Conservation (phyloP, 306 rosid genomes). For the Quillaja saponaria region DNA sequence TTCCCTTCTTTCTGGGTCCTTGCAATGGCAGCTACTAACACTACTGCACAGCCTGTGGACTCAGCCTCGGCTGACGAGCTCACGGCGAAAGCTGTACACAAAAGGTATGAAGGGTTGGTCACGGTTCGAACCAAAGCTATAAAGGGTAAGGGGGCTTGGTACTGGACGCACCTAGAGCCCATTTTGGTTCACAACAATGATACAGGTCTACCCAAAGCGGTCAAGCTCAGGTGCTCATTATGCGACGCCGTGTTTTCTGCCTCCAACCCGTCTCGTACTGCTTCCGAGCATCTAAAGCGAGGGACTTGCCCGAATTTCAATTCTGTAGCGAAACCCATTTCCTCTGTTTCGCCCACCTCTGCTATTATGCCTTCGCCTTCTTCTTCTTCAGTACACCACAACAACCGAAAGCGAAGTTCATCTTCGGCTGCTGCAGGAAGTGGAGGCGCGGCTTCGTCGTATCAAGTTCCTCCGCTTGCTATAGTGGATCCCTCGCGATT, state of each 20-base stretch:
- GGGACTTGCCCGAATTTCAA: constrained; percentile 92
- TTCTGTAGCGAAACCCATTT: constrained; percentile 64
- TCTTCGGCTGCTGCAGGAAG: constrained; percentile 33
- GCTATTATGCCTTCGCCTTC: constrained; percentile 34
- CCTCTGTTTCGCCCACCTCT: constrained; percentile 65
- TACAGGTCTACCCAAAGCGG: constrained; percentile 80
- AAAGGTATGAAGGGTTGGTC: constrained; percentile 78
- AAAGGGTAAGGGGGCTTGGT: constrained; percentile 98
- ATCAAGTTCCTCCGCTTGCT: constrained; percentile 48
- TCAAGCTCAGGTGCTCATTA: constrained; percentile 76
- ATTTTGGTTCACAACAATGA: constrained; percentile 63
- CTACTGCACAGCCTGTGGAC: constrained; percentile 44
- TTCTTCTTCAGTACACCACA: constrained; percentile 39
- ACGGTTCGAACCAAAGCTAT: constrained; percentile 85
- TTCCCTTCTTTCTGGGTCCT: constrained; percentile 4
- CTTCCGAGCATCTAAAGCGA: constrained; percentile 95
- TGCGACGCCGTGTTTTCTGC: constrained; percentile 97
- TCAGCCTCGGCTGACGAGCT: constrained; percentile 54
- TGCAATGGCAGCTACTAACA: constrained; percentile 70
- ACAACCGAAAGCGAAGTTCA: constrained; percentile 61
- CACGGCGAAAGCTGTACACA: constrained; percentile 66
- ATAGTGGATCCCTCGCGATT: constrained; percentile 56
- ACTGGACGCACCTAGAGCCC: constrained; percentile 91
- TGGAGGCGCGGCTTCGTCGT: constrained; percentile 32
- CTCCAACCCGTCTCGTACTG: constrained; percentile 89